Percentiles rank a stretch among this genome's conserved stretches.
Conservation (phyloP, 345 rosid genomes). For the Hypericum perforatum region DNA sequence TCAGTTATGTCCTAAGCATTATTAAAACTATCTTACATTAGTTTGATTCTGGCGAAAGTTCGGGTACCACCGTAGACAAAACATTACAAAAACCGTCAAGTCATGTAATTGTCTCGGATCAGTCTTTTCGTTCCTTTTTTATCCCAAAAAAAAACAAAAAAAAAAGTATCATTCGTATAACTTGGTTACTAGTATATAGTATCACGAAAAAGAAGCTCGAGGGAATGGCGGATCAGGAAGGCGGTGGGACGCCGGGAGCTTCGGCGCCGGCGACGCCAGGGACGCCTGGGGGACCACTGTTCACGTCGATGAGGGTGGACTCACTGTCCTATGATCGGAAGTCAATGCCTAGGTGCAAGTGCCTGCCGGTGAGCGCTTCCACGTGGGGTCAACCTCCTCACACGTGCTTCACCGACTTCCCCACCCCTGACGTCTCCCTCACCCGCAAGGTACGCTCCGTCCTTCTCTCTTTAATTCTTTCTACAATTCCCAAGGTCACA, state of each 20-base stretch:
- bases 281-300: conserved; percentile 86
- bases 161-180: background rate
- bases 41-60: background rate
- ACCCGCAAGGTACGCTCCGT: conserved; percentile 77
- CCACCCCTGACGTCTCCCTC: conserved; percentile 60
- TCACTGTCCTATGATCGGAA: conserved; percentile 88
- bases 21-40: background rate
- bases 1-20: background rate
- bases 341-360: conserved; percentile 76
- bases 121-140: background rate
- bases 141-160: conserved; percentile 14
- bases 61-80: background rate
- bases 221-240: conserved; percentile 30
- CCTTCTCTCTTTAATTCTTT: background rate
- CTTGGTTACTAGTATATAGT: background rate
- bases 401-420: conserved; percentile 68
- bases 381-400: conserved; percentile 45
- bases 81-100: conserved; percentile 43
- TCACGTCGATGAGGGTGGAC: conserved; percentile 62
- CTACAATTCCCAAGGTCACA: too few species aligned
- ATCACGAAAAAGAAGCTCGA: conserved; percentile 1
- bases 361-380: conserved; percentile 73
- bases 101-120: conserved; percentile 36
- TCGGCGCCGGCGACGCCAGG: conserved; percentile 93
- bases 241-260: conserved; percentile 35